phyloP scores from a whole-genome alignment of 2,329 filamentous ascomycete genomes.

The Cladosporium colombiae region DNA sequence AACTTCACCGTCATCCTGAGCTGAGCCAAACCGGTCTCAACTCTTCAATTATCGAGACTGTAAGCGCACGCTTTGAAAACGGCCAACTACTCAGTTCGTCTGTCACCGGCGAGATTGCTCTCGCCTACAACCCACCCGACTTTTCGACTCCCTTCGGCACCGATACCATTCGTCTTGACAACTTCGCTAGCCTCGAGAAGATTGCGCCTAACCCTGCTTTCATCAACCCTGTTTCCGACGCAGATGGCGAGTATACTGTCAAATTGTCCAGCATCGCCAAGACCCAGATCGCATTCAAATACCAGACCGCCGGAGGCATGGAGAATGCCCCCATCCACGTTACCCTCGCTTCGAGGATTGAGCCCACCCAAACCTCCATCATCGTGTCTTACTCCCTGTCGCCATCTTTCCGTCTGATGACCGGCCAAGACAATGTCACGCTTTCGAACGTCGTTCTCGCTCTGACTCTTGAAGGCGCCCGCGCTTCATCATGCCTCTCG shows the following conservation, averaged over 20 bases:
- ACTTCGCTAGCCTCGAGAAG: conserved; percentile 83
- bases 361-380: conserved; percentile 81
- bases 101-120: conserved; percentile 84
- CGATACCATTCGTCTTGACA: conserved; percentile 79
- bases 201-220: conserved; percentile 94
- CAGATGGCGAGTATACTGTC: conserved; percentile 77
- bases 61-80: conserved; percentile 81
- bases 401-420: conserved; percentile 60
- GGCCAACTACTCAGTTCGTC: conserved; percentile 70
- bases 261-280: conserved; percentile 68
- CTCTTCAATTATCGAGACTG: conserved; percentile 85
- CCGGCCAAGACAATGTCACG: conserved; percentile 46
- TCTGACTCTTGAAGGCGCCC: conserved; percentile 66
- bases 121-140: conserved; percentile 70
- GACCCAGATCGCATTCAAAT: conserved; percentile 84
- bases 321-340: conserved; percentile 69
- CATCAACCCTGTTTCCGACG: conserved; percentile 68
- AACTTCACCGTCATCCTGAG: conserved; percentile 73
- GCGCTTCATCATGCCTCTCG: conserved; percentile 68
- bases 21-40: conserved; percentile 78
- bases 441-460: conserved; percentile 76
- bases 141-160: conserved; percentile 44
- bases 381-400: conserved; percentile 85
- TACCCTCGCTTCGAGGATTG: conserved; percentile 77
- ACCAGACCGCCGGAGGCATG: conserved; percentile 67